These are phyloP conservation scores for Castanea mollissima DNA, from an alignment of 306 rosid species.

Conservation along the genomic window DNA sequence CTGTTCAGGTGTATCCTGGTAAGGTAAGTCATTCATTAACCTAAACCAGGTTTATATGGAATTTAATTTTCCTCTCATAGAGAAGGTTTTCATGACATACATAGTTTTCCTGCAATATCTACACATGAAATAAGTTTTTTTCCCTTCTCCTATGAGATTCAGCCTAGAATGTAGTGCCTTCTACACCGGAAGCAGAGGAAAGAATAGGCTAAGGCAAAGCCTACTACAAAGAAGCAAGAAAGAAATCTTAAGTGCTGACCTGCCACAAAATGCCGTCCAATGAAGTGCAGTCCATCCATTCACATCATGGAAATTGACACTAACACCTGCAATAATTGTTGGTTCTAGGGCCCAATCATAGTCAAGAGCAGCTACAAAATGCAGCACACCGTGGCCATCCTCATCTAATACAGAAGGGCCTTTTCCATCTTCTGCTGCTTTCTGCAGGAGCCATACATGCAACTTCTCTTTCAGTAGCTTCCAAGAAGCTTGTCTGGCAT, in stretches of 20 bases:
- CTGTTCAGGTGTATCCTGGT: neutral
- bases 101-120: neutral
- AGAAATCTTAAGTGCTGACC: slow-evolving; percentile 41
- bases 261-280: slow-evolving; percentile 91
- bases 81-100: neutral
- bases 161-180: neutral
- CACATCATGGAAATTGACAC: slow-evolving; percentile 78
- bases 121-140: neutral
- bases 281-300: slow-evolving; percentile 97
- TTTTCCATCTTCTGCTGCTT: slow-evolving; percentile 68
- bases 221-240: slow-evolving; percentile 10
- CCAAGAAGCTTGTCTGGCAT: slow-evolving; percentile 55
- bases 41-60: neutral
- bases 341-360: slow-evolving; percentile 88
- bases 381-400: slow-evolving; percentile 85
- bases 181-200: neutral
- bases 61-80: neutral
- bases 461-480: slow-evolving; percentile 70
- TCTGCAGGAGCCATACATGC: slow-evolving; percentile 69
- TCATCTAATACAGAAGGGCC: slow-evolving; percentile 79
- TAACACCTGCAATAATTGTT: slow-evolving; percentile 65
- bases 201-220: slow-evolving; percentile 3
- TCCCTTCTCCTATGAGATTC: neutral
- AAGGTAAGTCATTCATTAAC: slow-evolving; percentile 13
- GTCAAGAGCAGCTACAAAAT: slow-evolving; percentile 87